These are phyloP conservation scores for Aureobasidium mangrovei DNA, from an alignment of 2,329 filamentous ascomycete species.

Conservation along the genomic window DNA sequence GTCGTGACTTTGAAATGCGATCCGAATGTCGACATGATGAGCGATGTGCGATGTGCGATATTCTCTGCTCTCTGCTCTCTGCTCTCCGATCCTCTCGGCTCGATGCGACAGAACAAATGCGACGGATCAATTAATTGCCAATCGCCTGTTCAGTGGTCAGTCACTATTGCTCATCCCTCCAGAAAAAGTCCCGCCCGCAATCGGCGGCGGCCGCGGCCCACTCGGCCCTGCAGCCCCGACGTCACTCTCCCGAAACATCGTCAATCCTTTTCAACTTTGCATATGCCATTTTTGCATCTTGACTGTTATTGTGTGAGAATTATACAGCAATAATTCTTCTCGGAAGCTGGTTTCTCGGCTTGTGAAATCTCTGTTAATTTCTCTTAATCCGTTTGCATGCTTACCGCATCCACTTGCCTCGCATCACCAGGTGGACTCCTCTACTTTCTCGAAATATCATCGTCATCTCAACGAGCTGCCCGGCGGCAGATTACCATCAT, in stretches of 20 bases:
- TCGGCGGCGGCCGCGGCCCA: no score
- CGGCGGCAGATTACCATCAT: not conserved
- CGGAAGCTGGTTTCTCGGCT: not conserved
- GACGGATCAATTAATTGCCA: not conserved
- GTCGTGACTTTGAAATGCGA: conserved; percentile 74
- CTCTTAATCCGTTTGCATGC: no score
- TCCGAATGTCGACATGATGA: conserved; percentile 79
- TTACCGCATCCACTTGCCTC: not conserved
- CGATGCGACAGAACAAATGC: not conserved
- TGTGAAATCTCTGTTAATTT: not conserved
- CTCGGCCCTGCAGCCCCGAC: not conserved
- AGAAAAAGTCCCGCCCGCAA: conserved; percentile 13
- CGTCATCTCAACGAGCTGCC: no score
- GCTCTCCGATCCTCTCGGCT: no score
- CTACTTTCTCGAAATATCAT: not conserved
- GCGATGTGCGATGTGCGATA: not conserved
- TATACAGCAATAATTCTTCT: not conserved
- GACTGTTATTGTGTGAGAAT: not conserved
- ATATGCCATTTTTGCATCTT: not conserved
- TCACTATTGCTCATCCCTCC: not conserved
- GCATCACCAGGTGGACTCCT: not conserved
- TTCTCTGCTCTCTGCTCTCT: not conserved
- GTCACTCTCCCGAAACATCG: not conserved
- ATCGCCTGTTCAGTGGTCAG: no score
- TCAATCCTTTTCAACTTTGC: not conserved